phyloP scores from a whole-genome alignment of 441 rosid species.

The Erodium trifolium region DNA sequence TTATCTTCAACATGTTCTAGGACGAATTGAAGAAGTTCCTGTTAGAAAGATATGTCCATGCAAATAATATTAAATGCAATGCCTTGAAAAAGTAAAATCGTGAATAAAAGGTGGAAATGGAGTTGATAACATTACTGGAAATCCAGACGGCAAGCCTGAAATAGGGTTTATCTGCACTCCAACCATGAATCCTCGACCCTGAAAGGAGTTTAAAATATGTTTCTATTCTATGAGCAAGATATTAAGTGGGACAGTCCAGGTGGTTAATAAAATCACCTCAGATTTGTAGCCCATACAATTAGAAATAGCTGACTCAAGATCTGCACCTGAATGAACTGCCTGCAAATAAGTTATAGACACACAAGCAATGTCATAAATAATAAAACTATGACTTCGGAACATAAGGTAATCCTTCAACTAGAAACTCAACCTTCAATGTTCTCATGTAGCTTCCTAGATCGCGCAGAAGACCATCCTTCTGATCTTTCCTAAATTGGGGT shows the following conservation, averaged over 20 bases:
- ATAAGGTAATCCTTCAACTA: conserved; percentile 11
- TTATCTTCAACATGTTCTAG: conserved; percentile 79
- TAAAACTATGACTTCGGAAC: background rate
- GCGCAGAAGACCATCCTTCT: conserved; percentile 75
- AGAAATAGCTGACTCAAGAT: conserved; percentile 88
- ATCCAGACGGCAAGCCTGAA: conserved; percentile 84
- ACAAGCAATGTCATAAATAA: background rate
- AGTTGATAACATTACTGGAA: conserved; percentile 52
- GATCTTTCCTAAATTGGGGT: conserved; percentile 70
- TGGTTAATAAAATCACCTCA: conserved; percentile 43
- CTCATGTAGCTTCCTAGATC: conserved; percentile 94
- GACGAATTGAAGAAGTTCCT: conserved; percentile 80
- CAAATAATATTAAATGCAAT: no score
- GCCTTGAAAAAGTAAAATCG: background rate
- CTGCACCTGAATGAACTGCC: conserved; percentile 99
- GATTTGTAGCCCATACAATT: conserved; percentile 92
- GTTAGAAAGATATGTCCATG: conserved; percentile 20
- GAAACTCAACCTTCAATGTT: conserved; percentile 70
- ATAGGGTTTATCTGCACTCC: conserved; percentile 90
- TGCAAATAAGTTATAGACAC: conserved; percentile 28
- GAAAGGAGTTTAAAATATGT: conserved; percentile 25
- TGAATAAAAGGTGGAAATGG: conserved; percentile 12
- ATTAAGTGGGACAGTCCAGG: conserved; percentile 17
- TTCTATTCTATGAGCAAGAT: conserved; percentile 17
- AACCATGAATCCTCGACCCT: conserved; percentile 99